These are phyloP conservation scores for Suillus placidus DNA, from an alignment of 768 basidiomycete genomes.

Conservation along the genomic window DNA sequence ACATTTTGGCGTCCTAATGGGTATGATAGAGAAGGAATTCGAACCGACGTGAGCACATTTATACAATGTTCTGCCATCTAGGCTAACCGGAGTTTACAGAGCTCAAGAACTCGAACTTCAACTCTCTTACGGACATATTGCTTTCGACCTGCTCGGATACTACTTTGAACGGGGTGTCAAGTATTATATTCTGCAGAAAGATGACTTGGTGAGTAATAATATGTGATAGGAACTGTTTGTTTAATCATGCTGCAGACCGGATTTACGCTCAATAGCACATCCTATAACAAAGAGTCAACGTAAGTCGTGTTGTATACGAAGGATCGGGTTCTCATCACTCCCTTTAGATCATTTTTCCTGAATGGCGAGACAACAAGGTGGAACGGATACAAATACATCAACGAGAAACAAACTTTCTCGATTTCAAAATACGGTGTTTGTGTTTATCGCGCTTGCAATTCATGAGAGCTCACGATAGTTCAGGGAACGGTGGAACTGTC, in stretches of 20 bases:
- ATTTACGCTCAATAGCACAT: neutral
- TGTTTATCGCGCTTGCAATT: neutral
- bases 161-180: constrained; percentile 12
- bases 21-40: constrained; percentile 18
- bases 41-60: constrained; percentile 17
- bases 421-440: constrained; percentile 15
- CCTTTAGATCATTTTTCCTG: neutral
- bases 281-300: neutral
- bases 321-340: neutral
- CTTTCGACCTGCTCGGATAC: constrained; percentile 21
- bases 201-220: neutral
- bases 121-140: constrained; percentile 19
- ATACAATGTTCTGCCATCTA: neutral
- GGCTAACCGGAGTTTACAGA: constrained; percentile 6
- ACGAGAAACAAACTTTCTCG: neutral
- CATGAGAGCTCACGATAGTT: neutral
- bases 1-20: constrained; percentile 17
- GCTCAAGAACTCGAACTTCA: constrained; percentile 16
- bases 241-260: neutral
- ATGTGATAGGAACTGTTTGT: neutral
- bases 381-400: constrained; percentile 16
- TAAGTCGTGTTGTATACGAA: neutral
- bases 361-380: constrained; percentile 9
- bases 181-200: neutral
- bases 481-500: constrained; percentile 17